phyloP scores from a whole-genome alignment of 352 stramenopile species.

The Globisporangium uncinulatum region DNA sequence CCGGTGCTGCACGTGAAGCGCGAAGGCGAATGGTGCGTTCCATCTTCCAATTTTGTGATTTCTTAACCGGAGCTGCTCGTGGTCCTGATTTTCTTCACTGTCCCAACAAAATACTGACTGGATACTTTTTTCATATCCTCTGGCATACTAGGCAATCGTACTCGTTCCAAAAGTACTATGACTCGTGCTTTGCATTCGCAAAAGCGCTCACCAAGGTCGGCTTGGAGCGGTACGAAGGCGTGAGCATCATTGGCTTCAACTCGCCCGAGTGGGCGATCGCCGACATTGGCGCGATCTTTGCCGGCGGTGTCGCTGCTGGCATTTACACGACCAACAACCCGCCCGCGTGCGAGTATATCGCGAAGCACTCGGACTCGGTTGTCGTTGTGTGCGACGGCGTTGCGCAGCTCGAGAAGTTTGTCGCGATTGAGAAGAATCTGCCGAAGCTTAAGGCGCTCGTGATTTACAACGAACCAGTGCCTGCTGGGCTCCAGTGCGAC shows the following conservation, averaged over 20 bases:
- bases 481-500: slow-evolving; percentile 52
- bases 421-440: slow-evolving; percentile 80
- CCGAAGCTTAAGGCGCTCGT: slow-evolving; percentile 93
- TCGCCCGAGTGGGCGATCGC: slow-evolving; percentile 91
- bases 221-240: slow-evolving; percentile 64
- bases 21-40: slow-evolving; percentile 63
- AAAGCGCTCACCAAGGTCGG: slow-evolving; percentile 75
- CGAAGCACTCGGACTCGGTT: slow-evolving; percentile 89
- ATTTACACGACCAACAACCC: slow-evolving; percentile 96
- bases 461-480: slow-evolving; percentile 85
- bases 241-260: slow-evolving; percentile 91
- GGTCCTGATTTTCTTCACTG: background rate
- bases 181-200: slow-evolving; percentile 66
- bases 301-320: slow-evolving; percentile 87
- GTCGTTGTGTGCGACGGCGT: slow-evolving; percentile 91
- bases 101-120: background rate
- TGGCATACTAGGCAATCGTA: slow-evolving; percentile 63
- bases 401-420: slow-evolving; percentile 94
- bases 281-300: slow-evolving; percentile 91
- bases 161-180: slow-evolving; percentile 76
- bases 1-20: slow-evolving; percentile 67
- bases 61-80: too few species aligned
- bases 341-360: slow-evolving; percentile 91
- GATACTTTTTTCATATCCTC: background rate
- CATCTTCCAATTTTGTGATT: background rate